Evolutionary conservation across 441 rosid species (phyloP).

Genomic region (Kokia cookei): DNA sequence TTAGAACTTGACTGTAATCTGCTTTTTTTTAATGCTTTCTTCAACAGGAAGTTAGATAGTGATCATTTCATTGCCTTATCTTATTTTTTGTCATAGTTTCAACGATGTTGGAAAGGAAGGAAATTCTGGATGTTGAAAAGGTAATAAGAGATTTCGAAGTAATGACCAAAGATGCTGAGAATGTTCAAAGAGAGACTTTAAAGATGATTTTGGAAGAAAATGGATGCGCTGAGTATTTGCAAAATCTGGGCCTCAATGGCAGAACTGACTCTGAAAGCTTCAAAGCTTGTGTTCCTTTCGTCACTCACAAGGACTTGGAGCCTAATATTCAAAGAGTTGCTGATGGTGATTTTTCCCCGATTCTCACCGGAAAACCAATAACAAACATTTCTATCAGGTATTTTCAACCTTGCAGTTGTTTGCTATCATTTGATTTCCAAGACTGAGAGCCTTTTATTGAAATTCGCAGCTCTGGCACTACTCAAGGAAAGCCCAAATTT

Average conservation of each 20-base stretch:
- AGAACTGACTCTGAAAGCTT: constrained; percentile 67
- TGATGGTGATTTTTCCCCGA: constrained; percentile 60
- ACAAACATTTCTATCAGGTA: constrained; percentile 79
- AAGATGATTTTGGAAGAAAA: constrained; percentile 65
- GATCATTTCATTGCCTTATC: neutral
- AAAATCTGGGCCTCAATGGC: constrained; percentile 60
- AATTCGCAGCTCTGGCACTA: constrained; percentile 81
- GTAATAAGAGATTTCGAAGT: constrained; percentile 73
- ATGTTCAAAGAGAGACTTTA: constrained; percentile 63
- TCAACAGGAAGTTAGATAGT: neutral
- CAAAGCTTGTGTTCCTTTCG: constrained; percentile 69
- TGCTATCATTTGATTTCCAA: neutral
- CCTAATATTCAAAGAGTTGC: constrained; percentile 62
- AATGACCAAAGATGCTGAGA: constrained; percentile 57
- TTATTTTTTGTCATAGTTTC: neutral
- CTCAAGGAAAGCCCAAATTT: constrained; percentile 81
- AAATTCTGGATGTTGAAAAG: constrained; percentile 31
- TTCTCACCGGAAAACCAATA: constrained; percentile 74
- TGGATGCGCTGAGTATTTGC: constrained; percentile 64
- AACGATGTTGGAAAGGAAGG: constrained; percentile 71
- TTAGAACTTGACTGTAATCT: neutral
- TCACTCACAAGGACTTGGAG: constrained; percentile 63
- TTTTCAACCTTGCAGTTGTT: neutral
- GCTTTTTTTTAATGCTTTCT: neutral
- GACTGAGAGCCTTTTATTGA: neutral